phyloP scores from a whole-genome alignment of 1,284 basidiomycete species.

The Chalciporus sp. region DNA sequence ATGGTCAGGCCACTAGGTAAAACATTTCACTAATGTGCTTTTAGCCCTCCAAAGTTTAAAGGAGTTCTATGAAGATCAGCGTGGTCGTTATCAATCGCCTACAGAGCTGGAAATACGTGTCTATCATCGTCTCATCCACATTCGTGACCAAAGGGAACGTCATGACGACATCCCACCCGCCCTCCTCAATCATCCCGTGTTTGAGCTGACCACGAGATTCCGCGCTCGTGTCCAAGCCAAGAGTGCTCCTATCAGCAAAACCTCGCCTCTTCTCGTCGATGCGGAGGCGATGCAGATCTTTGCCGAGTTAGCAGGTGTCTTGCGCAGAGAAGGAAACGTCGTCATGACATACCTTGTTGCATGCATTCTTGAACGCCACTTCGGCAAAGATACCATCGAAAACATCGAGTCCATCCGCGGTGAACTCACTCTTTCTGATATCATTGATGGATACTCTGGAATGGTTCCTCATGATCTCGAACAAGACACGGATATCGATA shows the following conservation, averaged over 20 bases:
- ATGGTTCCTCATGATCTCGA: slow-evolving; percentile 27
- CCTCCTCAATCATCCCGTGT: slow-evolving; percentile 74
- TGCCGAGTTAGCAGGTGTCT: slow-evolving; percentile 54
- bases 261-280: slow-evolving; percentile 59
- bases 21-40: slow-evolving; percentile 3
- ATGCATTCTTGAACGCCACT: slow-evolving; percentile 71
- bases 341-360: slow-evolving; percentile 78
- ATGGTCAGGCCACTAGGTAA: not conserved
- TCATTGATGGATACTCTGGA: slow-evolving; percentile 76
- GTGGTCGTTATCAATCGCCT: slow-evolving; percentile 65
- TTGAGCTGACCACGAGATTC: slow-evolving; percentile 82
- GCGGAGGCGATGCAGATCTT: slow-evolving; percentile 68
- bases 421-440: slow-evolving; percentile 60
- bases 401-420: slow-evolving; percentile 76
- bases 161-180: slow-evolving; percentile 79
- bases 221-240: slow-evolving; percentile 80
- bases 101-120: slow-evolving; percentile 96
- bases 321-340: slow-evolving; percentile 57
- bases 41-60: slow-evolving; percentile 89
- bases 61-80: slow-evolving; percentile 91
- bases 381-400: slow-evolving; percentile 73
- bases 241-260: slow-evolving; percentile 77
- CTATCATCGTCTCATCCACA: slow-evolving; percentile 91
- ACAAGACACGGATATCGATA: slow-evolving; percentile 31
- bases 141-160: slow-evolving; percentile 81